Conservation (phyloP, 2,329 filamentous ascomycete genomes). For the Apiospora malaysiana region DNA sequence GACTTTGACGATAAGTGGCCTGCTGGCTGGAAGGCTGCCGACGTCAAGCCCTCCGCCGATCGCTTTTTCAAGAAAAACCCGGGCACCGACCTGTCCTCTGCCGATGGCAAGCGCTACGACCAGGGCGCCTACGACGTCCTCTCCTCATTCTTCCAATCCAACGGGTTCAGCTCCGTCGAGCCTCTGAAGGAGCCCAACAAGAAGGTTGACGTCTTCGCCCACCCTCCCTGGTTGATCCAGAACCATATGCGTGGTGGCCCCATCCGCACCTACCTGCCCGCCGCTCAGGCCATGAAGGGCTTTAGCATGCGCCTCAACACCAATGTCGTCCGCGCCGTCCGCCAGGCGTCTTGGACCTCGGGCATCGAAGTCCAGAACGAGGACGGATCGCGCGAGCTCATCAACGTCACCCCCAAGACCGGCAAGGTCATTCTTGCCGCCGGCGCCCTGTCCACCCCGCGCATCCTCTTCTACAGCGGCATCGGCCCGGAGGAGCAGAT, state of each 20-base stretch:
- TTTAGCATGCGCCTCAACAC: conserved; percentile 31
- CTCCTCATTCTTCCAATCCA: conserved; percentile 28
- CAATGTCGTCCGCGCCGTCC: conserved; percentile 32
- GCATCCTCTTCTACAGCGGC: conserved; percentile 62
- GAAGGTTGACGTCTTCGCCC: conserved; percentile 38
- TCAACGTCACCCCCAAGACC: conserved; percentile 55
- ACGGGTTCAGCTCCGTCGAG: conserved; percentile 27
- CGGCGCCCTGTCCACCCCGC: conserved; percentile 61
- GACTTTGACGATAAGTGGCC: conserved; percentile 42
- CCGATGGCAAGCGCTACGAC: conserved; percentile 33
- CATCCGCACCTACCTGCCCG: conserved; percentile 29
- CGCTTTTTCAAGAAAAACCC: conserved; percentile 37
- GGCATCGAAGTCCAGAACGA: conserved; percentile 58
- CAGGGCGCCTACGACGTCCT: conserved; percentile 27
- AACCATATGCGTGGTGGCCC: conserved; percentile 29
- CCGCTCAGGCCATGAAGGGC: conserved; percentile 26
- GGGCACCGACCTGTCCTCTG: conserved; percentile 34
- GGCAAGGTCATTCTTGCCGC: conserved; percentile 62
- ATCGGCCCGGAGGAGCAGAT: conserved; percentile 59
- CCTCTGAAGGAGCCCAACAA: conserved; percentile 28
- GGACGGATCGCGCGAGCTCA: conserved; percentile 54
- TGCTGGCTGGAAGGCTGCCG: conserved; percentile 37
- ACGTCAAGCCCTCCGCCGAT: conserved; percentile 34
- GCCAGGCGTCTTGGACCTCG: conserved; percentile 52
- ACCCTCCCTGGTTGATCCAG: conserved; percentile 58